Base-by-base conservation (phyloP, 176 grass and related monocot species). In the Oryza longistaminata region DNA sequence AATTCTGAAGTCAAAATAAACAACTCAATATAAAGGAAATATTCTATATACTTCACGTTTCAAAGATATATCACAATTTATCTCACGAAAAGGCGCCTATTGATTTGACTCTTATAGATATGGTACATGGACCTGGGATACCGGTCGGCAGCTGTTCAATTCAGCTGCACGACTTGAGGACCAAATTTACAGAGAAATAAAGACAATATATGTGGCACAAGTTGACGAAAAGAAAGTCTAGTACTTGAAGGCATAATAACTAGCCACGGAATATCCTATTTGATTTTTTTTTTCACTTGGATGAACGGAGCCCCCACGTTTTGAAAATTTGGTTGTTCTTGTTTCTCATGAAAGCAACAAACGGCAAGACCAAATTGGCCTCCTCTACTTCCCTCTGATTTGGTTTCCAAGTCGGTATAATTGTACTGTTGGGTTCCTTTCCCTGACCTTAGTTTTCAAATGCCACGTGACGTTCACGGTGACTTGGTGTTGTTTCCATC, bases 91-190 rank as follows among this genome's bases (percentile, higher is more conserved):
- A 55, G 15, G 19, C 0, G 17, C 45, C 45, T 24, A 24, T 12
- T 34, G 24, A 14, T 82, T 71, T 22, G 61, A 48, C 61, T 81
- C 26, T 67, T 46, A 35, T 49, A 31, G 29, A 31, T 31, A 7
- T 76, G 29, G 12, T 49, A 24, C 3, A 62, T 62, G 49, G 85
- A 82, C 79, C 78, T 75, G 45, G 45, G 64, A 35, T 82, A 4
- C 35, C 69, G 46, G 71, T 70, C 49, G 71, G 85, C 71, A 33
- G 46, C 64, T 19, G 17, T 40, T 76, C 37, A 76, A 70, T 58
- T 58, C 53, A 58, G 53, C 72, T 13, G 12, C 50, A 75, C 53
- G 2, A 81, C 31, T 21, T 24, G 86, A 70, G 72, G 64, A 45
- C 64, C 39, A 22, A 64, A 87, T 82, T 31, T 10, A 34, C 37